A percentile compares a stretch with the other conserved stretches of the same genome.
Conservation (phyloP, 768 basidiomycete genomes). For the Lactarius sanguifluus region DNA sequence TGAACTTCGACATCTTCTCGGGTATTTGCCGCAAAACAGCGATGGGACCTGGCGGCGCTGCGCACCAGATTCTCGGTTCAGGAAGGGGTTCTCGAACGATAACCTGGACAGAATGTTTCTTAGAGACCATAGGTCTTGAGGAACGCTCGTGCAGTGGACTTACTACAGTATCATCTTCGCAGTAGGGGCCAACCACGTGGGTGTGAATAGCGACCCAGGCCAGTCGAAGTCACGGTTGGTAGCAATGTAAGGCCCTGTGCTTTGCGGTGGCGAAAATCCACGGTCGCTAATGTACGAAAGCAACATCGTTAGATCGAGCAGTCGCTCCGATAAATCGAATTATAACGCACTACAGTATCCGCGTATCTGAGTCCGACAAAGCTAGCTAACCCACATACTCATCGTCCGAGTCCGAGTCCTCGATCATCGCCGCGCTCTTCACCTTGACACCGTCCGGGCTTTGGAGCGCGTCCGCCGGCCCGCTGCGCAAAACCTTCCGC, state of each 20-base stretch:
- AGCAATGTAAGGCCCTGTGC: neutral
- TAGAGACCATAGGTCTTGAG: no score
- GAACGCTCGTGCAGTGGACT: no score
- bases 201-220: neutral
- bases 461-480: neutral
- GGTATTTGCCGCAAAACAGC: neutral
- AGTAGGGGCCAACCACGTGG: neutral
- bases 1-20: neutral
- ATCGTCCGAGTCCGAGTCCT: conserved; percentile 19
- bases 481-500: conserved; percentile 3
- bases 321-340: neutral
- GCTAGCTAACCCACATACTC: neutral
- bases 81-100: neutral
- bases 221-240: neutral
- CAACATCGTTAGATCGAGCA: neutral
- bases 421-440: conserved; percentile 25
- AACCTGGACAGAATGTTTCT: no score
- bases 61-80: neutral
- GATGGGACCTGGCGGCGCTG: neutral
- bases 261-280: neutral
- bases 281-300: neutral
- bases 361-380: neutral
- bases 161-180: neutral
- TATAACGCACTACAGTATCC: conserved; percentile 2
- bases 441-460: conserved; percentile 21